Evolutionary conservation across 2,329 filamentous ascomycete species (phyloP).

Genomic region (Lachnellula occidentalis): DNA sequence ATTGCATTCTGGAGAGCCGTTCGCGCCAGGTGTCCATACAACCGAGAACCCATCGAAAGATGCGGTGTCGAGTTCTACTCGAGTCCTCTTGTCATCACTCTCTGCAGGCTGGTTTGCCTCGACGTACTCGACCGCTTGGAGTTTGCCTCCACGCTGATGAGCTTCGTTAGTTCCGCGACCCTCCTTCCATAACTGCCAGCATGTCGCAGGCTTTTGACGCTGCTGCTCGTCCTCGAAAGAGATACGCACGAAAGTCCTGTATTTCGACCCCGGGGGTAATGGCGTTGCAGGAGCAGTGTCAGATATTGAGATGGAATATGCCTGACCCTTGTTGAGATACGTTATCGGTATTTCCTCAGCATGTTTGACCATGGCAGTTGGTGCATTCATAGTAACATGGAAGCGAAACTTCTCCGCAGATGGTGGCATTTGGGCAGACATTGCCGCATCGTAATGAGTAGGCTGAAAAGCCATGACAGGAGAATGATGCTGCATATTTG

Average conservation of each 20-base stretch:
- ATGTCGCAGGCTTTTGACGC: constrained; percentile 71
- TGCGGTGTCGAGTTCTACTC: constrained; percentile 65
- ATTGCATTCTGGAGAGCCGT: constrained; percentile 68
- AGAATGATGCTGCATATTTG: constrained; percentile 56
- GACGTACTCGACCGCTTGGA: constrained; percentile 93
- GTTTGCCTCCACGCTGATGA: constrained; percentile 83
- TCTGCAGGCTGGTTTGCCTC: constrained; percentile 56
- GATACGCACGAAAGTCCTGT: constrained; percentile 88
- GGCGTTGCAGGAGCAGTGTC: constrained; percentile 65
- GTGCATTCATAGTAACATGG: constrained; percentile 83
- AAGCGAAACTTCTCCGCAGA: constrained; percentile 76
- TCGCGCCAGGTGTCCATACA: constrained; percentile 72
- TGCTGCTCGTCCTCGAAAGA: constrained; percentile 97
- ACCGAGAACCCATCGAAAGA: constrained; percentile 95
- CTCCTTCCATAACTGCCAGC: constrained; percentile 95
- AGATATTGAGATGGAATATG: constrained; percentile 78
- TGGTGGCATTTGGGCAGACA: constrained; percentile 43
- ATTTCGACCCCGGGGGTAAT: constrained; percentile 57
- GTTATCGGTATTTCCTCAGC: constrained; percentile 91
- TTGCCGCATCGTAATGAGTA: constrained; percentile 41
- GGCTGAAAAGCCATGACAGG: constrained; percentile 55
- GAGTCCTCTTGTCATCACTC: constrained; percentile 59
- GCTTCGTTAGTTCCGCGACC: constrained; percentile 93
- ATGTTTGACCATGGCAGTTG: constrained; percentile 92
- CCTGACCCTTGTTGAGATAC: constrained; percentile 95